Evolutionary conservation across 345 rosid genomes (phyloP).

Genomic region (Hibiscus trionum): DNA sequence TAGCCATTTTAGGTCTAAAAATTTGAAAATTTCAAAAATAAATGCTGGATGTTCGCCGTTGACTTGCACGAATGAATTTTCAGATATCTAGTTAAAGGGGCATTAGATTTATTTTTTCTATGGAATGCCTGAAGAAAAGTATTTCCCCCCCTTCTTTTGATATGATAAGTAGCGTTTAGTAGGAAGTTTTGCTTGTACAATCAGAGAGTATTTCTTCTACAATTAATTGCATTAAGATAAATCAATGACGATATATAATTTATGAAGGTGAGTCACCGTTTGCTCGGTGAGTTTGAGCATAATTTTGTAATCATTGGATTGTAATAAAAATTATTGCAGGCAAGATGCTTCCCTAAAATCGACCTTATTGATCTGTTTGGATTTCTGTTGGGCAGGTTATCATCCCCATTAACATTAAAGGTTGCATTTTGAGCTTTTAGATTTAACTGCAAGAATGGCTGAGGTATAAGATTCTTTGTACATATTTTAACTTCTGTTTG

Average conservation of each 20-base stretch:
- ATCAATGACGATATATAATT: too few relatives aligned
- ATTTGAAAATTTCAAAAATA: neutral
- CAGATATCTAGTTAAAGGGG: neutral
- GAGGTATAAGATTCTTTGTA: slow-evolving; percentile 40
- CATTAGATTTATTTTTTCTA: neutral
- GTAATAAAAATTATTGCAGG: neutral
- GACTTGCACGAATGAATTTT: neutral
- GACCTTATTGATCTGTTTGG: neutral
- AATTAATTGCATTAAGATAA: too few relatives aligned
- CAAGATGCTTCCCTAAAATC: neutral
- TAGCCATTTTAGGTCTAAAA: neutral
- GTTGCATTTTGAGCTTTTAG: neutral
- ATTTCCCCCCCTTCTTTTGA: too few relatives aligned
- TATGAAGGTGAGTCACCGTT: neutral
- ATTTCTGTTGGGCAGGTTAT: slow-evolving; percentile 6
- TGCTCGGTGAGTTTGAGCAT: neutral
- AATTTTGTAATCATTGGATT: neutral
- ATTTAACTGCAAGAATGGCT: slow-evolving; percentile 36
- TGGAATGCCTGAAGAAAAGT: neutral
- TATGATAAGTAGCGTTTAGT: too few relatives aligned
- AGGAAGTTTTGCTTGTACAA: too few relatives aligned
- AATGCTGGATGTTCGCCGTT: neutral
- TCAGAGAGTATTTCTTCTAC: too few relatives aligned
- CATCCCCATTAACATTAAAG: neutral
- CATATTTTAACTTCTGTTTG: neutral